Conservation (phyloP, 2,329 filamentous ascomycete species). For the Clarireedia hainanense region DNA sequence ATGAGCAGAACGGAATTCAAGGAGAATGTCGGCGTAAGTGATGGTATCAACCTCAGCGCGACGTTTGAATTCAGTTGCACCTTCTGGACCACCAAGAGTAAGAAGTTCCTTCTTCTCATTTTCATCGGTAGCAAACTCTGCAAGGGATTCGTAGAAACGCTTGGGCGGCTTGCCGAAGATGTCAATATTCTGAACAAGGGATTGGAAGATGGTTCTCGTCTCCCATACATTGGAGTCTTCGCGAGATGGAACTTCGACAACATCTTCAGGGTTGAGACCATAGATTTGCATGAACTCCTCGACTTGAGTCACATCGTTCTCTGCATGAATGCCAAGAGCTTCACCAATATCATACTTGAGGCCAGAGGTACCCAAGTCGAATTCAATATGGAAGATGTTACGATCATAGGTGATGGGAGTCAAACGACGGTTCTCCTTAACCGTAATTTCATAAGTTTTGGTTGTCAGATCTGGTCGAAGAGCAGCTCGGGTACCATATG, state of each 20-base stretch:
- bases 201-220: constrained; percentile 87
- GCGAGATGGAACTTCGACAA: constrained; percentile 86
- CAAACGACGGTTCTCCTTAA: constrained; percentile 91
- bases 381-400: constrained; percentile 99
- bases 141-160: constrained; percentile 90
- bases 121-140: constrained; percentile 77
- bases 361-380: constrained; percentile 84
- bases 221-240: constrained; percentile 69
- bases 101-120: constrained; percentile 74
- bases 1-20: constrained; percentile 84
- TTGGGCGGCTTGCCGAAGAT: constrained; percentile 96
- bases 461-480: constrained; percentile 81
- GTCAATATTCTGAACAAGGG: constrained; percentile 85
- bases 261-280: constrained; percentile 69
- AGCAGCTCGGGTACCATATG: constrained; percentile 63
- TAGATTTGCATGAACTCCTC: constrained; percentile 85
- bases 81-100: constrained; percentile 67
- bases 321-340: constrained; percentile 89
- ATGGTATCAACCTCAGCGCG: constrained; percentile 84
- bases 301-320: constrained; percentile 78
- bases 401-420: constrained; percentile 86
- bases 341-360: constrained; percentile 96
- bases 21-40: constrained; percentile 83
- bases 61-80: constrained; percentile 84
- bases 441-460: constrained; percentile 79